These are phyloP conservation scores for Phialophora chinensis DNA, from an alignment of 2,329 filamentous ascomycete species.

Conservation along the genomic window DNA sequence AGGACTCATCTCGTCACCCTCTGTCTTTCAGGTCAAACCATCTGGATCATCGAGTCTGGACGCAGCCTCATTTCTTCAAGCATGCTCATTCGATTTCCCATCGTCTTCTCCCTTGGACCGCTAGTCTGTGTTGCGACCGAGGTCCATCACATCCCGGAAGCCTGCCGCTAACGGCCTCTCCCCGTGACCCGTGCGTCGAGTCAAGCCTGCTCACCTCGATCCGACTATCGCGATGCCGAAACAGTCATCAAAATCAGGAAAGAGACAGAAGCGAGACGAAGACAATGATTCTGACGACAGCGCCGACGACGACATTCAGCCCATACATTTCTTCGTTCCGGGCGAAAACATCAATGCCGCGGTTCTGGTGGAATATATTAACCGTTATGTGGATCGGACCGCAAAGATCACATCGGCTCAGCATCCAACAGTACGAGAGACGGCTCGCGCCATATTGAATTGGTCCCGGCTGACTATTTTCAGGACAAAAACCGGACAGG, in stretches of 20 bases:
- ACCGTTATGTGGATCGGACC: conserved; percentile 33
- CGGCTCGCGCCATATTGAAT: not conserved
- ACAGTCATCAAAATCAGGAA: conserved; percentile 19
- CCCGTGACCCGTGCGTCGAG: conserved; percentile 17
- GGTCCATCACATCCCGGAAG: conserved; percentile 27
- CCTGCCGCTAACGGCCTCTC: conserved; percentile 25
- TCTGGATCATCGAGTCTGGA: conserved; percentile 30
- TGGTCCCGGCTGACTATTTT: conserved; percentile 11
- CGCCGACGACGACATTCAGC: conserved; percentile 28
- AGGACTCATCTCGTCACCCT: conserved; percentile 15
- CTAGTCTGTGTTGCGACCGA: conserved; percentile 30
- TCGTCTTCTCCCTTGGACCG: conserved; percentile 24
- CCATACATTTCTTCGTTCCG: conserved; percentile 36
- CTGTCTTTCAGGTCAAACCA: conserved; percentile 17
- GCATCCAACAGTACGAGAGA: conserved; percentile 31
- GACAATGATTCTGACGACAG: conserved; percentile 25
- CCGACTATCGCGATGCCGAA: conserved; percentile 25
- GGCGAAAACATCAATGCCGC: conserved; percentile 34
- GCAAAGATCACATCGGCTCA: conserved; percentile 33
- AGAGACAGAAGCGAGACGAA: conserved; percentile 31
- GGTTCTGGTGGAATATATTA: conserved; percentile 34
- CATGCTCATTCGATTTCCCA: conserved; percentile 35
- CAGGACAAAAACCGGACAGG: conserved; percentile 33
- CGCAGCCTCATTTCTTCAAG: conserved; percentile 30
- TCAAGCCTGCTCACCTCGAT: conserved; percentile 15